These are phyloP conservation scores for Paulownia fortunei DNA, from an alignment of 257 asterid species.

Conservation along the genomic window DNA sequence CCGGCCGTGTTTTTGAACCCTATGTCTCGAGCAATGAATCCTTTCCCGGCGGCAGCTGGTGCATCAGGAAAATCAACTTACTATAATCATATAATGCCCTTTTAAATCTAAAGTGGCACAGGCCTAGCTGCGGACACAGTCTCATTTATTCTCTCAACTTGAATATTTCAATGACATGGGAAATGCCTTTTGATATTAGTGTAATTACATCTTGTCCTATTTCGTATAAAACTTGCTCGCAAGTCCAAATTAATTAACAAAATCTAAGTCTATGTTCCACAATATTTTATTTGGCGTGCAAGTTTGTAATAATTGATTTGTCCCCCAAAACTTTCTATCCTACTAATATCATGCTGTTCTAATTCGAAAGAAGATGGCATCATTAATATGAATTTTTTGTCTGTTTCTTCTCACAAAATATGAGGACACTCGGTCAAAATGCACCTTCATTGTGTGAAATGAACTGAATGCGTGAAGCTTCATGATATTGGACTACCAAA, in stretches of 20 bases:
- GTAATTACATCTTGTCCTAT: conserved; percentile 21
- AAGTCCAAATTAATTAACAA: neutral
- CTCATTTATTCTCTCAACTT: neutral
- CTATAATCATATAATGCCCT: neutral
- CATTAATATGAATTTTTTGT: no score
- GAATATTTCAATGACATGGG: conserved; percentile 7
- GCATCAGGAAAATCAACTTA: neutral
- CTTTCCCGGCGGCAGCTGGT: conserved; percentile 61
- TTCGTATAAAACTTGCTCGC: neutral
- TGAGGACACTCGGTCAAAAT: neutral
- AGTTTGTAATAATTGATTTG: neutral
- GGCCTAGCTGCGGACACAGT: neutral
- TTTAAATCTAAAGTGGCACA: neutral
- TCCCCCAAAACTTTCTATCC: neutral
- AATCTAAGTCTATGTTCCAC: neutral
- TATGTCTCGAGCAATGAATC: conserved; percentile 72
- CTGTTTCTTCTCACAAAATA: no score
- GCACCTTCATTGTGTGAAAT: neutral
- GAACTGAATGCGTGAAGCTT: neutral
- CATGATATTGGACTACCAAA: conserved; percentile 19
- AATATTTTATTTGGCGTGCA: conserved; percentile 9
- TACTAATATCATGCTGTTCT: no score
- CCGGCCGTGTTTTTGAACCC: conserved; percentile 77
- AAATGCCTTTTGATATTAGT: neutral
- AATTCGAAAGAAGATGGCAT: no score